Evolutionary conservation across 179 eudicot species (phyloP), one percentile per base, ranked within the genome.

Genomic region (Nepenthes alata): DNA sequence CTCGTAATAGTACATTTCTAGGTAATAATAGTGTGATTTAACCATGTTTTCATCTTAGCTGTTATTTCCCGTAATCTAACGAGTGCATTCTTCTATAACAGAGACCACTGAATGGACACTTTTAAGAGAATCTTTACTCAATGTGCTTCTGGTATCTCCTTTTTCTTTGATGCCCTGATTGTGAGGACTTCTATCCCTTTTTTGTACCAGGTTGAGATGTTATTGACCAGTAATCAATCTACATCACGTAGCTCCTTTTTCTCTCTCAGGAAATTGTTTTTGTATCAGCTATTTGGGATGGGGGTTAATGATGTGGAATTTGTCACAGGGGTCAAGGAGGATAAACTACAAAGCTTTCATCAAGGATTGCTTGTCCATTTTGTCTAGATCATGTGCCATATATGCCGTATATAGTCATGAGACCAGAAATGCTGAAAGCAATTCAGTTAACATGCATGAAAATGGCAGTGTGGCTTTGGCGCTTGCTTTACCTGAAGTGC

Each of bases 241-340:
- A 37, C 8, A 37, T 48, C 1, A 13, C 44, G 60, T 53, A 11
- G 13, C 11, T 51, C 12, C 44, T 61, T 49, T 5, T 50, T 25
- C 15, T 51, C 51, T 14, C n/a, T 58, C 2, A 11, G n/a, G 15
- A 38, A 35, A 51, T 65, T 11, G 58, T 60, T 8, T 55, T 3
- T 35, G 6, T 55, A 55, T 34, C 37, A 55, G 41, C 12, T n/a
- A 2, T 14, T 53, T 53, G 9, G 4, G 12, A 53, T 13, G 35
- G 14, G 2, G 14, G 11, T 53, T 53, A 35, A 55, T 55, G 39
- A 6, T 3, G 3, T 3, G 34, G 14, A 11, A 14, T 52, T 55
- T 56, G 50, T 71, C 61, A 57, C 75, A 93, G 99, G 96, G 87
- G 6, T 94, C 96, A 36, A 80, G 99, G 75, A 86, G 70, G 72